phyloP scores from a whole-genome alignment of 192 early-diverging fungal species.

The Cetraspora pellucida region DNA sequence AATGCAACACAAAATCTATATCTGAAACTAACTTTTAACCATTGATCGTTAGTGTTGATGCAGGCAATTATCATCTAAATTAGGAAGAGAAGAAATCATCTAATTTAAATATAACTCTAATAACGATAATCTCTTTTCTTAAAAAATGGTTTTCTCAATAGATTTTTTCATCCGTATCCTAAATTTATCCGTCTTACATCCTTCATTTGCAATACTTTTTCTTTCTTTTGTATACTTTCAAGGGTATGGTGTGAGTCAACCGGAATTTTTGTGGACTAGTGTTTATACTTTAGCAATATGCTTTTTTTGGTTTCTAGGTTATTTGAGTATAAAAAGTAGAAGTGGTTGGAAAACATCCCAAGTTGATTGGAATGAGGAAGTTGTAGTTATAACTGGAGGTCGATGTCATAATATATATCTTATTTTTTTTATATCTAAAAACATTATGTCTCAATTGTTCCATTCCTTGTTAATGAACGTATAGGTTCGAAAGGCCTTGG shows the following conservation, averaged over 20 bases:
- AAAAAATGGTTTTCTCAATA: constrained; percentile 17
- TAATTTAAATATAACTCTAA: no score
- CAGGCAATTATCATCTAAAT: no score
- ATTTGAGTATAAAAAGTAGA: constrained; percentile 12
- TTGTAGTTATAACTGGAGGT: constrained; percentile 70
- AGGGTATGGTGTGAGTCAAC: neutral
- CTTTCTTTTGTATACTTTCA: neutral
- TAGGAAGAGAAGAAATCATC: no score
- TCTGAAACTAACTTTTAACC: no score
- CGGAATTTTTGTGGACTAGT: constrained; percentile 6
- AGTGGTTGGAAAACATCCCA: constrained; percentile 29
- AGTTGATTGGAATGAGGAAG: constrained; percentile 59
- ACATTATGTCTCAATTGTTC: no score
- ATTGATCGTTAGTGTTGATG: no score
- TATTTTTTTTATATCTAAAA: no score
- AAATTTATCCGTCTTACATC: constrained; percentile 13
- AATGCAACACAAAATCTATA: no score
- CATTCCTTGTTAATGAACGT: no score
- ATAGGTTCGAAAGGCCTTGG: constrained; percentile 58
- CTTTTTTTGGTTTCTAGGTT: constrained; percentile 18
- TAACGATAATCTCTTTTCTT: no score
- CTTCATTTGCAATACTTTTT: constrained; percentile 19
- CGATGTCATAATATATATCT: no score
- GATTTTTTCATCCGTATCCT: constrained; percentile 33
- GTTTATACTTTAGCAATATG: constrained; percentile 1